These are phyloP conservation scores for Globisporangium paroecandrum DNA, from an alignment of 352 stramenopile genomes.

Conservation along the genomic window DNA sequence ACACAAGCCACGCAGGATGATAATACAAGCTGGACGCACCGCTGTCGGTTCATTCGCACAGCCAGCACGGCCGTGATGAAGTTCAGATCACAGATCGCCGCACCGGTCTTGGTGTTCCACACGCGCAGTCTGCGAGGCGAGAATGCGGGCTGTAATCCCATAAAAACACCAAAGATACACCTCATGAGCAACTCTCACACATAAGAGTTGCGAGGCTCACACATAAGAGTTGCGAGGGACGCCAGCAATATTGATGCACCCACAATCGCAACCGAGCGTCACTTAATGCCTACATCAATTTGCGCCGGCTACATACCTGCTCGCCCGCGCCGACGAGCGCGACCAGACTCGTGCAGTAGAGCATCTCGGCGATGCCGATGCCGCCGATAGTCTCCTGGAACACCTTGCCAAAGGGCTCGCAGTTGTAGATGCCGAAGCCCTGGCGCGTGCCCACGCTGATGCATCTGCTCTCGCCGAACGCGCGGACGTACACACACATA, in stretches of 20 bases:
- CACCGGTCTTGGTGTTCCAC: conserved; percentile 90
- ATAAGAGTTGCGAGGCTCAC: not conserved
- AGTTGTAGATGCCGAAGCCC: conserved; percentile 91
- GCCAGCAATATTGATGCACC: not conserved
- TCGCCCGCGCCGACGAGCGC: conserved; percentile 88
- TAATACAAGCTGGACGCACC: conserved; percentile 29
- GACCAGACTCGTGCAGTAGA: conserved; percentile 92
- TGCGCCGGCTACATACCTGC: conserved; percentile 34
- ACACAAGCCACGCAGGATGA: not conserved
- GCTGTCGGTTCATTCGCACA: conserved; percentile 90
- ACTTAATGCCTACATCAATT: not conserved
- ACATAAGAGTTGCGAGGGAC: not conserved
- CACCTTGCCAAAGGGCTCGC: conserved; percentile 87
- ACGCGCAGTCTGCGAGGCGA: conserved; percentile 86
- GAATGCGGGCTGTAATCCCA: conserved; percentile 71
- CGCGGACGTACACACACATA: conserved; percentile 19
- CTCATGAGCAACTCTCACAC: not conserved
- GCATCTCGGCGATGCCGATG: conserved; percentile 90
- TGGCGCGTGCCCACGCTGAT: conserved; percentile 86
- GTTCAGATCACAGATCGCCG: conserved; percentile 90
- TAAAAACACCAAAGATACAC: not conserved
- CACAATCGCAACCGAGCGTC: not conserved
- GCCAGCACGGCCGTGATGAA: conserved; percentile 88
- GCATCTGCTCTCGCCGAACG: conserved; percentile 43
- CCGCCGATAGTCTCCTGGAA: conserved; percentile 87